Evolutionary conservation across 192 early-diverging fungal species (phyloP).

Genomic region (Coemansia interrupta): DNA sequence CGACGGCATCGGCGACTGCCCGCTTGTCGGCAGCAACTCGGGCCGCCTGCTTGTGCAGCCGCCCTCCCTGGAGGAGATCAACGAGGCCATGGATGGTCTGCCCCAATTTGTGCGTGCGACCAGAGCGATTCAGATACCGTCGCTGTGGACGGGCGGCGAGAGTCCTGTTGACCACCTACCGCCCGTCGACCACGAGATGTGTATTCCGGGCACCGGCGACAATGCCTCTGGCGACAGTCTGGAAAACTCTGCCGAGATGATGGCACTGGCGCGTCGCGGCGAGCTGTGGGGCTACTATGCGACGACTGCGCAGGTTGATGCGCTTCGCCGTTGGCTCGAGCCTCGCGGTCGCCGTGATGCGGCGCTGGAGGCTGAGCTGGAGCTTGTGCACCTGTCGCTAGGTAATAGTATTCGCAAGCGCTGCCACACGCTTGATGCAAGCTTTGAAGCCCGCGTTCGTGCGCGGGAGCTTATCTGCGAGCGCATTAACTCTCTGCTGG

Average conservation of each 20-base stretch:
- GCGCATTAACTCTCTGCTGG: slow-evolving; percentile 15
- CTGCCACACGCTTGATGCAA: slow-evolving; percentile 43
- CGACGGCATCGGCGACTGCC: slow-evolving; percentile 68
- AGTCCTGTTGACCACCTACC: background rate
- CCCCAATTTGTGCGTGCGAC: slow-evolving; percentile 21
- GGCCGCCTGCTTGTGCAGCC: slow-evolving; percentile 62
- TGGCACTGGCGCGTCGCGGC: slow-evolving; percentile 4
- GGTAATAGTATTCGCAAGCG: slow-evolving; percentile 57
- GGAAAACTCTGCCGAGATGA: background rate
- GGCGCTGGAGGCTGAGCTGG: slow-evolving; percentile 58
- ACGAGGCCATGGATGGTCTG: slow-evolving; percentile 8
- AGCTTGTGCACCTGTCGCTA: slow-evolving; percentile 48
- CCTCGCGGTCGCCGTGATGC: slow-evolving; percentile 71
- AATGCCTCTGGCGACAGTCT: too few species aligned
- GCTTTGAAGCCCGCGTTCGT: slow-evolving; percentile 17
- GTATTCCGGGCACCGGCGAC: too few species aligned
- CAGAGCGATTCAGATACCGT: slow-evolving; percentile 47
- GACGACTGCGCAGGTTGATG: slow-evolving; percentile 59
- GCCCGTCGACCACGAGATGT: too few species aligned
- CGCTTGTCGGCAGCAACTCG: slow-evolving; percentile 46
- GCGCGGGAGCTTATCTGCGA: slow-evolving; percentile 29
- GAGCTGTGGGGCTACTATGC: slow-evolving; percentile 56
- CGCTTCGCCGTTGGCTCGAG: slow-evolving; percentile 72
- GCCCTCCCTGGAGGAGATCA: slow-evolving; percentile 49
- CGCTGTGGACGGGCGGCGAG: slow-evolving; percentile 29